Percentiles rank a stretch among this genome's conserved stretches.
Conservation (phyloP, 1,284 basidiomycete genomes). For the Marasmius oreades region DNA sequence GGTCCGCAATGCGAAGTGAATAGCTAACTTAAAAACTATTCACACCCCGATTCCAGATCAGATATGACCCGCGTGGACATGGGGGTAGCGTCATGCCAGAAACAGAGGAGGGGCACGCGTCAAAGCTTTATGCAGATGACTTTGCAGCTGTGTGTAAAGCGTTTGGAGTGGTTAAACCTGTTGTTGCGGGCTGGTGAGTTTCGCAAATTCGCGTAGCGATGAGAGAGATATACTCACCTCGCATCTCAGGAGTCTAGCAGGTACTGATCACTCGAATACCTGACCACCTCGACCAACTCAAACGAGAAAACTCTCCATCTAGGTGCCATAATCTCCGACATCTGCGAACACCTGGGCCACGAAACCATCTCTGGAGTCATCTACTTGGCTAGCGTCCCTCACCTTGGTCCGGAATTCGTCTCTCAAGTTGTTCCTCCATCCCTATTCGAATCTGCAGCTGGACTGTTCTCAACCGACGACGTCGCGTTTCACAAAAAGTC, state of each 20-base stretch:
- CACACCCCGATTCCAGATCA: slow-evolving; percentile 20
- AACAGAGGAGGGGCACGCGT: slow-evolving; percentile 17
- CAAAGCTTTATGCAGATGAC: slow-evolving; percentile 24
- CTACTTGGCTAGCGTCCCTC: slow-evolving; percentile 3
- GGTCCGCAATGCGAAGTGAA: background rate
- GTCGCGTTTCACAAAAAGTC: background rate
- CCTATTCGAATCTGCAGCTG: background rate
- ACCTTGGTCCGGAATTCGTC: background rate
- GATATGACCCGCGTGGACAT: slow-evolving; percentile 31
- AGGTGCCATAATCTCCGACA: slow-evolving; percentile 11
- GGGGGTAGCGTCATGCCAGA: slow-evolving; percentile 23
- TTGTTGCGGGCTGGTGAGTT: slow-evolving; percentile 26
- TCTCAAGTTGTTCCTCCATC: background rate
- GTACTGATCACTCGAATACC: background rate
- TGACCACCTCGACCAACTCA: background rate
- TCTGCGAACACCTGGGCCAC: slow-evolving; percentile 11
- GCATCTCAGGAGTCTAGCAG: slow-evolving; percentile 6
- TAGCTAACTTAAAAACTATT: background rate
- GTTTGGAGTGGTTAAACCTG: slow-evolving; percentile 21
- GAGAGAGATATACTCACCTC: background rate
- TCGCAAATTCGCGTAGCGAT: background rate
- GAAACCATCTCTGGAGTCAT: slow-evolving; percentile 12
- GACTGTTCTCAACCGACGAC: slow-evolving; percentile 1
- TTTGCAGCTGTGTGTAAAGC: slow-evolving; percentile 23
- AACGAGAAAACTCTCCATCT: background rate